These are phyloP conservation scores for Carex cristatella DNA, from an alignment of 176 grass and related monocot genomes.

Conservation along the genomic window DNA sequence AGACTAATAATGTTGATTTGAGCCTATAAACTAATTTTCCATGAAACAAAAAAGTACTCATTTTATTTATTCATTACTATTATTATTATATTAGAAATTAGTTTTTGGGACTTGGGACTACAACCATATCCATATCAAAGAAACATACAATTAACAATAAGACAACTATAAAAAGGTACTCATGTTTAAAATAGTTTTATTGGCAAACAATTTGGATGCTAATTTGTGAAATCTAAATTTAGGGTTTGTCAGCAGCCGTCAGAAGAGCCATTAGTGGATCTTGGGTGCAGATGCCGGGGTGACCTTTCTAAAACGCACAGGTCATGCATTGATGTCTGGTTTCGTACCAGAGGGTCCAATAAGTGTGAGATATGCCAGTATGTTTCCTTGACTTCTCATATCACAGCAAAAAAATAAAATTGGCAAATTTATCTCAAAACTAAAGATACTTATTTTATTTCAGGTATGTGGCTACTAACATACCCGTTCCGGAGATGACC, in stretches of 20 bases:
- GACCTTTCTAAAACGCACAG: constrained; percentile 88
- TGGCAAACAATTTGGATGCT: neutral
- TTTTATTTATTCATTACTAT: neutral
- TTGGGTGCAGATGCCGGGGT: constrained; percentile 92
- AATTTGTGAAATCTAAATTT: constrained; percentile 22
- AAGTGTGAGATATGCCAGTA: constrained; percentile 99
- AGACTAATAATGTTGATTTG: neutral
- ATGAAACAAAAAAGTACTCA: neutral
- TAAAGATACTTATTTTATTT: constrained; percentile 5
- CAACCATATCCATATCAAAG: neutral
- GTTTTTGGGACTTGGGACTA: neutral
- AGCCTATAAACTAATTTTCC: neutral
- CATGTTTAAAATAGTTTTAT: neutral
- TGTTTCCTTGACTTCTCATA: constrained; percentile 27
- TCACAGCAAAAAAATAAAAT: neutral
- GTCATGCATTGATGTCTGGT: constrained; percentile 90
- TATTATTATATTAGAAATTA: neutral
- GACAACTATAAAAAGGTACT: neutral
- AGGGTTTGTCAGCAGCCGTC: constrained; percentile 92
- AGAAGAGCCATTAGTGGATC: constrained; percentile 89
- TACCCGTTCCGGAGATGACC: constrained; percentile 65
- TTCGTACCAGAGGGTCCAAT: constrained; percentile 89
- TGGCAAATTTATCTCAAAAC: neutral
- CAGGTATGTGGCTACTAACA: constrained; percentile 92
- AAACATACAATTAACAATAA: neutral